Conservation (phyloP, 208 protist species). For the Wallacemonas sp. region DNA sequence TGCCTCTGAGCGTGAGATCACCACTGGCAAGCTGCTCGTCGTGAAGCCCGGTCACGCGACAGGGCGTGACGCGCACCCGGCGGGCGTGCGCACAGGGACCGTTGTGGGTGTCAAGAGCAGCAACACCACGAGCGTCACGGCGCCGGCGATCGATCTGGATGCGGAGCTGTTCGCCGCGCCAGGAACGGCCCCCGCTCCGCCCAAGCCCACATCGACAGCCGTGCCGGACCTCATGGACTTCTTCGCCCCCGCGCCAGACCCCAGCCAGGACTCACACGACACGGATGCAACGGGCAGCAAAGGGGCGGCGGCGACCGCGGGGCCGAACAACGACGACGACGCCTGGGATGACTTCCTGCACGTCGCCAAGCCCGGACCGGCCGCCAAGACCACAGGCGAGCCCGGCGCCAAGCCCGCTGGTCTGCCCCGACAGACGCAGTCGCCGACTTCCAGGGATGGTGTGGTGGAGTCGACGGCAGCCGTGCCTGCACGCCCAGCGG, state of each 20-base stretch:
- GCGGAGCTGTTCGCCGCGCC: slow-evolving; percentile 5
- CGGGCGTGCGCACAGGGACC: slow-evolving; percentile 6
- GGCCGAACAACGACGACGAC: neutral
- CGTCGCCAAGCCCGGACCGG: neutral
- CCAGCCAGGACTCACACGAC: neutral
- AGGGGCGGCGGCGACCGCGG: neutral
- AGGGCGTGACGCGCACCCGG: too few species aligned
- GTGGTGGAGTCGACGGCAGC: neutral
- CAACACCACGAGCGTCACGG: neutral
- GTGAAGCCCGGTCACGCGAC: too few species aligned
- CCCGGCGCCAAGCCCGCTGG: too few species aligned
- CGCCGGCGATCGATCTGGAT: slow-evolving; percentile 1
- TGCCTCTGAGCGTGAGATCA: neutral
- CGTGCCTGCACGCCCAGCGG: neutral
- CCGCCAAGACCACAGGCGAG: neutral
- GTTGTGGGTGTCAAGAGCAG: neutral
- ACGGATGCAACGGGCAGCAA: neutral
- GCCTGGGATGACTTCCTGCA: slow-evolving; percentile 8
- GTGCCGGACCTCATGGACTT: slow-evolving; percentile 32
- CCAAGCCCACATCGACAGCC: neutral
- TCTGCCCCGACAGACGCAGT: too few species aligned
- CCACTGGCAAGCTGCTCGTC: neutral
- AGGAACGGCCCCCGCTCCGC: neutral
- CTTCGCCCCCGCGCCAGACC: slow-evolving; percentile 10
- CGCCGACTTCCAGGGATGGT: too few species aligned